These are phyloP conservation scores for Hypomyces perniciosus DNA, from an alignment of 2,329 filamentous ascomycete species.

Conservation along the genomic window DNA sequence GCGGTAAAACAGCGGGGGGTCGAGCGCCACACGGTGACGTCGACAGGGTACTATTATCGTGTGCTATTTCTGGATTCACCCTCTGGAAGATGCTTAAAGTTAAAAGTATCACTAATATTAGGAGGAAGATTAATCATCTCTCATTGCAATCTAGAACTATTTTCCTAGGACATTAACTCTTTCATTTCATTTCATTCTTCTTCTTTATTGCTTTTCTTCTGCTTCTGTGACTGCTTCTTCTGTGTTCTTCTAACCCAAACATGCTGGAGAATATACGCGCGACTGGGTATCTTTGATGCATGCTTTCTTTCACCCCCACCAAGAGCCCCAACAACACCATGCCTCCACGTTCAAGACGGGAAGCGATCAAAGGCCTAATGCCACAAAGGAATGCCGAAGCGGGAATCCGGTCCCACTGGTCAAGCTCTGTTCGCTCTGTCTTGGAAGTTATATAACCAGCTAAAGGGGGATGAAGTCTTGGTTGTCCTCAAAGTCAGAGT, in stretches of 20 bases:
- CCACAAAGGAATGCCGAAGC: background rate
- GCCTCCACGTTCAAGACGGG: background rate
- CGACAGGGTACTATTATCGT: no score
- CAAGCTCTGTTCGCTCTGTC: background rate
- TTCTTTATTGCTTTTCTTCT: background rate
- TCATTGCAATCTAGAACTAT: background rate
- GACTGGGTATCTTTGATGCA: constrained; percentile 10
- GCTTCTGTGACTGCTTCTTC: background rate
- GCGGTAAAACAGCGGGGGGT: no score
- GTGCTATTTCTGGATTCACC: no score
- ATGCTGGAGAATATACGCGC: background rate
- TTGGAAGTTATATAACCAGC: background rate
- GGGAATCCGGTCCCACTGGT: background rate
- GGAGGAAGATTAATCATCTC: no score
- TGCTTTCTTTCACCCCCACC: background rate
- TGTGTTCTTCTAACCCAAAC: background rate
- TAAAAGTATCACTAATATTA: no score
- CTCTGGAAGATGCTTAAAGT: no score
- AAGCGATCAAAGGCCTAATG: background rate
- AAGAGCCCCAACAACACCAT: background rate
- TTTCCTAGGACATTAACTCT: background rate
- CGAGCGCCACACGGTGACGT: no score
- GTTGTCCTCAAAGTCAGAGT: constrained; percentile 50
- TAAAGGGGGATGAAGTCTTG: constrained; percentile 52
- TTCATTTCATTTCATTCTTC: background rate